Conservation (phyloP, 345 rosid genomes). For the Salix arbutifolia region DNA sequence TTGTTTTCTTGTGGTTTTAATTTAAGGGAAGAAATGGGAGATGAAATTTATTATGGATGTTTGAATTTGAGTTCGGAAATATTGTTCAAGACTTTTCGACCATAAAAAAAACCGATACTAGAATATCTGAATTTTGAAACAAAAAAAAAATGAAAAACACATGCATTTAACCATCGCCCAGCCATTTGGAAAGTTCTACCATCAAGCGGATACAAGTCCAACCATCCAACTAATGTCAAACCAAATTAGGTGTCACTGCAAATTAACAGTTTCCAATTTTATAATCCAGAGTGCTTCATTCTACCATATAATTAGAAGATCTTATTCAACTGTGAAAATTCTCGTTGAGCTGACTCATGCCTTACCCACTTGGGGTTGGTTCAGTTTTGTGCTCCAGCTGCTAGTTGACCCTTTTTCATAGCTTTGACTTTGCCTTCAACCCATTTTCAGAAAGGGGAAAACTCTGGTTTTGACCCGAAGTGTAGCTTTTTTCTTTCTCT, state of each 20-base stretch:
- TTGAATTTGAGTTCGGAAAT: background rate
- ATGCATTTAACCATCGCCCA: background rate
- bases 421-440: background rate
- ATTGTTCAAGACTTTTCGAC: background rate
- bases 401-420: background rate
- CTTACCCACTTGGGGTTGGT: slow-evolving; percentile 22
- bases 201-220: background rate
- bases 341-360: slow-evolving; percentile 23
- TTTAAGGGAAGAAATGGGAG: background rate
- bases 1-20: background rate
- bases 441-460: background rate
- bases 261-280: slow-evolving; percentile 2
- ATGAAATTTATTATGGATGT: background rate
- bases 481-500: background rate
- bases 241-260: slow-evolving; percentile 35
- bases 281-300: slow-evolving; percentile 1
- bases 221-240: slow-evolving; percentile 25
- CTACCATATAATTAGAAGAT: slow-evolving; percentile 7
- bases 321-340: slow-evolving; percentile 15
- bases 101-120: too few relatives aligned
- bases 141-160: background rate
- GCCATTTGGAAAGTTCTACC: background rate
- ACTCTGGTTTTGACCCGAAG: slow-evolving; percentile 14
- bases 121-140: background rate
- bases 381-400: background rate